Percentiles rank a stretch among this genome's conserved stretches.
Conservation (phyloP, 805 yeast species). For the Priceomyces fermenticarens region DNA sequence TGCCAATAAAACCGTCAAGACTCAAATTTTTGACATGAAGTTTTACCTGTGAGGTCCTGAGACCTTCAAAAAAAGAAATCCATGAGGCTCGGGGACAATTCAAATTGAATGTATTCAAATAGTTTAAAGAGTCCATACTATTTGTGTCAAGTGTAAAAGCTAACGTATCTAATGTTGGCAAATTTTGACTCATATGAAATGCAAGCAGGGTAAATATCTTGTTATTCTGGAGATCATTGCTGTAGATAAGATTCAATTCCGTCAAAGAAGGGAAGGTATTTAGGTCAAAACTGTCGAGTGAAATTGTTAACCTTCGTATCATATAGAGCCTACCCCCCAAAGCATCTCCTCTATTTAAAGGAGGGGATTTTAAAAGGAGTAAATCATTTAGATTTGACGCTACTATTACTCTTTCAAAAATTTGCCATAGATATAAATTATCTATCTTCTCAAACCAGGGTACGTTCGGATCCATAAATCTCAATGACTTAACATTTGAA, state of each 20-base stretch:
- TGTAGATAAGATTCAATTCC: slow-evolving; percentile 13
- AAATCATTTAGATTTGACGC: not conserved
- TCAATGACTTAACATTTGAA: not conserved
- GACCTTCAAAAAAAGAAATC: slow-evolving; percentile 16
- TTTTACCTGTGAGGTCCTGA: slow-evolving; percentile 1
- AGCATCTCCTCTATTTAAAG: too few species aligned
- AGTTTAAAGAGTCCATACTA: slow-evolving; percentile 9
- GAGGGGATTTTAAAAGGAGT: too few species aligned
- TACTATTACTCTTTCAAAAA: not conserved
- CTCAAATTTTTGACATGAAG: slow-evolving; percentile 11
- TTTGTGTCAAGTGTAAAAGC: slow-evolving; percentile 13
- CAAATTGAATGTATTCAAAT: slow-evolving; percentile 15
- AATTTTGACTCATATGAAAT: slow-evolving; percentile 1
- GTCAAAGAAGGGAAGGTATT: slow-evolving; percentile 9
- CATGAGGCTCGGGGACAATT: slow-evolving; percentile 15
- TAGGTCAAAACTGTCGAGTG: too few species aligned
- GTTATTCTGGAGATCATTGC: slow-evolving; percentile 5
- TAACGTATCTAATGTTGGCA: slow-evolving; percentile 10
- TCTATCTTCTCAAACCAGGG: not conserved
- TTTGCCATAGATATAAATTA: not conserved
- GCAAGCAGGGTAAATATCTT: slow-evolving; percentile 8
- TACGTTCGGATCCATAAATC: not conserved
- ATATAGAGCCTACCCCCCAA: too few species aligned
- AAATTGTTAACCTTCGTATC: too few species aligned
- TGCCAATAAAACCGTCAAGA: slow-evolving; percentile 21